A percentile compares a stretch with the other conserved stretches of the same genome.
Conservation (phyloP, 208 protist genomes). For the Trypanosoma platydactyli region DNA sequence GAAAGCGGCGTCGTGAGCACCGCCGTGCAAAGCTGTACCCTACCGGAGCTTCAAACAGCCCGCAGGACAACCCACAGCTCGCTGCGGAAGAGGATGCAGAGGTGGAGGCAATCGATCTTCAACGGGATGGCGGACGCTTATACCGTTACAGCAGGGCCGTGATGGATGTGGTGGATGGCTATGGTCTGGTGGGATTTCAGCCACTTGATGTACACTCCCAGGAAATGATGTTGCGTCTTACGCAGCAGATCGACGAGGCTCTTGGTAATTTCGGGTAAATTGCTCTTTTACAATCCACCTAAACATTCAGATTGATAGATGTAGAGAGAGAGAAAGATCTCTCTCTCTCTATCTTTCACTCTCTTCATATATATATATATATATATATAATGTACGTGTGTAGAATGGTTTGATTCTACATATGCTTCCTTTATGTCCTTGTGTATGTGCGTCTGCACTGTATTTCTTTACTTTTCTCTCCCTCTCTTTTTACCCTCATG, state of each 20-base stretch:
- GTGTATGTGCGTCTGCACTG: neutral
- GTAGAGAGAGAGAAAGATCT: too few relatives aligned
- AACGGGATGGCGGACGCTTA: constrained; percentile 58
- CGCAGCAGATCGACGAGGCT: constrained; percentile 82
- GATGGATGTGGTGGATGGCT: constrained; percentile 94
- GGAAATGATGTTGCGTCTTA: constrained; percentile 86
- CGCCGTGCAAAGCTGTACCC: constrained; percentile 44
- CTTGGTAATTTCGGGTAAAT: constrained; percentile 51
- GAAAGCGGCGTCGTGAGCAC: constrained; percentile 42
- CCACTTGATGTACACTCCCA: constrained; percentile 86
- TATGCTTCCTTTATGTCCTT: constrained; percentile 8
- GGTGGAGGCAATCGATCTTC: constrained; percentile 56
- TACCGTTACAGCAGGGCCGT: constrained; percentile 84
- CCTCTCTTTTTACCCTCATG: constrained; percentile 20
- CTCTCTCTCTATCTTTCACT: too few relatives aligned
- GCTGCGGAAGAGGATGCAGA: constrained; percentile 26
- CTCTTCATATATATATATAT: too few relatives aligned
- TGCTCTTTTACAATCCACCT: too few relatives aligned
- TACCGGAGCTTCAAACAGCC: constrained; percentile 25
- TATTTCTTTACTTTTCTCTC: constrained; percentile 14
- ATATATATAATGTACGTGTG: too few relatives aligned
- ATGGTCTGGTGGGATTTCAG: constrained; percentile 91
- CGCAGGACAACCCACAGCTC: constrained; percentile 29
- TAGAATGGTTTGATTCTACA: too few relatives aligned
- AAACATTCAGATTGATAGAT: too few relatives aligned